Conservation (phyloP, 1,284 basidiomycete genomes). For the Lignosus rhinocerotis region DNA sequence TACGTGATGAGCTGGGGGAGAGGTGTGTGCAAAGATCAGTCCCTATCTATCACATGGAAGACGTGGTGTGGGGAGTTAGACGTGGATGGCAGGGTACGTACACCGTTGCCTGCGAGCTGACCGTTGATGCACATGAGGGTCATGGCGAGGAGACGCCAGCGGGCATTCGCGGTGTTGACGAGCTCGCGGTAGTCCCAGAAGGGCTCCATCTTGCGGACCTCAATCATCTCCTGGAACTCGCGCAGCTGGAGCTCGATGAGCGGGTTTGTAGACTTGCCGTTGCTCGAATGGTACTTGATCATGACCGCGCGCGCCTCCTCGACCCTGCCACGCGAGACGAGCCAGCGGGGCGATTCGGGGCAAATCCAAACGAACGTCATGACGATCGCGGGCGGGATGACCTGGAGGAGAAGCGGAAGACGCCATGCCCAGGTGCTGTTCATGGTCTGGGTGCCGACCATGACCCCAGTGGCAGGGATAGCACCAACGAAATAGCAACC, state of each 20-base stretch:
- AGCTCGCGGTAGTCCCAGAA: conserved; percentile 12
- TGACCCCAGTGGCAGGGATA: conserved; percentile 15
- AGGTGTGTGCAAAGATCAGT: not conserved
- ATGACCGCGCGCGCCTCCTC: conserved; percentile 26
- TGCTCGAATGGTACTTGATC: conserved; percentile 13
- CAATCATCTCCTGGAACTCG: conserved; percentile 12
- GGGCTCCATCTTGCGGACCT: conserved; percentile 14
- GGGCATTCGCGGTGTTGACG: conserved; percentile 5
- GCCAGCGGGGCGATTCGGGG: conserved; percentile 29
- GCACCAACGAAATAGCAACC: conserved; percentile 11
- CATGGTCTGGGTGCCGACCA: conserved; percentile 13
- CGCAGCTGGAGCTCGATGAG: conserved; percentile 13
- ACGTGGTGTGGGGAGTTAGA: not conserved
- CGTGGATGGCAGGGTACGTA: not conserved
- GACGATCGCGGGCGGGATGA: conserved; percentile 15
- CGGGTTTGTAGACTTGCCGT: conserved; percentile 10
- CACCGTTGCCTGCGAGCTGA: conserved; percentile 16
- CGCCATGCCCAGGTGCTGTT: conserved; percentile 18
- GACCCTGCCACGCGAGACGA: conserved; percentile 26
- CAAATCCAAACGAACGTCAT: conserved; percentile 24
- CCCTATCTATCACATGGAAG: too few relatives aligned
- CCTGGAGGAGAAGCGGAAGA: conserved; percentile 14
- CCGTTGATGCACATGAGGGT: conserved; percentile 15
- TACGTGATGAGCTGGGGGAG: conserved; percentile 10
- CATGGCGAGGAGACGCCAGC: conserved; percentile 12